A percentile compares a stretch with the other conserved stretches of the same genome.
Conservation (phyloP, 1,284 basidiomycete species). For the Cerioporus squamosus region DNA sequence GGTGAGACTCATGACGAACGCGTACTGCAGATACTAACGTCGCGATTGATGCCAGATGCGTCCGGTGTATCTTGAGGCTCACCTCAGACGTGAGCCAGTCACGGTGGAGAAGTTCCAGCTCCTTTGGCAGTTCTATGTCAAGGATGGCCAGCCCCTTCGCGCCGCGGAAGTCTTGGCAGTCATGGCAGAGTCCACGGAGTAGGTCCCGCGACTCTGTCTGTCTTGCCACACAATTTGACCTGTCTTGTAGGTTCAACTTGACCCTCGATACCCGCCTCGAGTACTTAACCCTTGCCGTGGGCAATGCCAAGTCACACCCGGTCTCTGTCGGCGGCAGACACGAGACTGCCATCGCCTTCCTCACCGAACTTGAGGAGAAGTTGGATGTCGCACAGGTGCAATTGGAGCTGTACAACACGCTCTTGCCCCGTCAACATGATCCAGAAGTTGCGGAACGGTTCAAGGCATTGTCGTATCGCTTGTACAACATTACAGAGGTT, state of each 20-base stretch:
- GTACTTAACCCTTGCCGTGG: conserved; percentile 91
- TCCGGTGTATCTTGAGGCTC: conserved; percentile 85
- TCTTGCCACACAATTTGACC: background rate
- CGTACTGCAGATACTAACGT: background rate
- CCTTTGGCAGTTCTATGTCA: conserved; percentile 97
- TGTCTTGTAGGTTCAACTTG: conserved; percentile 61
- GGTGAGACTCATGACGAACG: conserved; percentile 46
- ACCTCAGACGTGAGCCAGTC: conserved; percentile 83
- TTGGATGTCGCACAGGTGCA: conserved; percentile 98
- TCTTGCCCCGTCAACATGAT: conserved; percentile 65
- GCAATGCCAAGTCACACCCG: conserved; percentile 94
- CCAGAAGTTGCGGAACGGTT: conserved; percentile 61
- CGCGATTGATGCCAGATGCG: conserved; percentile 58
- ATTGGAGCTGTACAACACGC: conserved; percentile 79
- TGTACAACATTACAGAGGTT: conserved; percentile 78
- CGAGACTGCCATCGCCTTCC: conserved; percentile 88
- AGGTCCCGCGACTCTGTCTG: conserved; percentile 32
- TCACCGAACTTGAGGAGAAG: conserved; percentile 93
- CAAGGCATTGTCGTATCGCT: conserved; percentile 53
- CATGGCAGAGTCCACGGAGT: conserved; percentile 89
- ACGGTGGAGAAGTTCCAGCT: conserved; percentile 87
- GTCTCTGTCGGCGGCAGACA: conserved; percentile 75
- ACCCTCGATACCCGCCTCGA: conserved; percentile 78
- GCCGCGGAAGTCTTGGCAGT: conserved; percentile 89
- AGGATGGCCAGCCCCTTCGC: conserved; percentile 82